phyloP scores from a whole-genome alignment of 345 rosid genomes.

The Citrus reticulata region DNA sequence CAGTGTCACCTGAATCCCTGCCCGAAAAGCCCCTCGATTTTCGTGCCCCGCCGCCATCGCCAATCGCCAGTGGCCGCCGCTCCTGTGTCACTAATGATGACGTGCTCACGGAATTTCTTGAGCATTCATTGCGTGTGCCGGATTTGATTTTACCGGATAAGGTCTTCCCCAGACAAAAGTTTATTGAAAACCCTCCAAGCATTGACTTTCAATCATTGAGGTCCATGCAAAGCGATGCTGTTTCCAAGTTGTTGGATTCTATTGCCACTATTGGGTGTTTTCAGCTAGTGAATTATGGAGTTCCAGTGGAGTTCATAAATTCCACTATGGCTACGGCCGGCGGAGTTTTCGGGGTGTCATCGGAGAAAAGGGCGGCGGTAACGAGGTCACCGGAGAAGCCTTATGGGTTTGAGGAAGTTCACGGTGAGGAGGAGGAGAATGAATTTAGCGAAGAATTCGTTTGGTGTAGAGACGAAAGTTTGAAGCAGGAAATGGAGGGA shows the following conservation, averaged over 20 bases:
- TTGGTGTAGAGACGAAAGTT: slow-evolving; percentile 48
- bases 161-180: slow-evolving; percentile 67
- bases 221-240: slow-evolving; percentile 23
- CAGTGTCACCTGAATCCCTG: slow-evolving; percentile 42
- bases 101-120: slow-evolving; percentile 70
- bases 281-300: slow-evolving; percentile 67
- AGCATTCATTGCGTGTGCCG: slow-evolving; percentile 70
- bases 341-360: slow-evolving; percentile 37
- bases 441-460: slow-evolving; percentile 54
- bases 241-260: slow-evolving; percentile 45
- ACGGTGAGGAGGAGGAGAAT: slow-evolving; percentile 43
- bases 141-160: slow-evolving; percentile 75
- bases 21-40: slow-evolving; percentile 59
- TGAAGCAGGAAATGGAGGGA: slow-evolving; percentile 47
- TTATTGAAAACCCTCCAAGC: slow-evolving; percentile 53
- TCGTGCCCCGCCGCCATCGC: slow-evolving; percentile 92
- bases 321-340: slow-evolving; percentile 38
- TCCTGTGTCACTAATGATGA: slow-evolving; percentile 77
- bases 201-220: slow-evolving; percentile 46
- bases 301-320: slow-evolving; percentile 34
- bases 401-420: slow-evolving; percentile 54
- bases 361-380: slow-evolving; percentile 34
- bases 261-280: slow-evolving; percentile 66
- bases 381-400: slow-evolving; percentile 44
- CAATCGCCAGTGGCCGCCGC: slow-evolving; percentile 61